Evolutionary conservation across 2,329 filamentous ascomycete genomes (phyloP).

Genomic region (Lasiodiplodia sp.): DNA sequence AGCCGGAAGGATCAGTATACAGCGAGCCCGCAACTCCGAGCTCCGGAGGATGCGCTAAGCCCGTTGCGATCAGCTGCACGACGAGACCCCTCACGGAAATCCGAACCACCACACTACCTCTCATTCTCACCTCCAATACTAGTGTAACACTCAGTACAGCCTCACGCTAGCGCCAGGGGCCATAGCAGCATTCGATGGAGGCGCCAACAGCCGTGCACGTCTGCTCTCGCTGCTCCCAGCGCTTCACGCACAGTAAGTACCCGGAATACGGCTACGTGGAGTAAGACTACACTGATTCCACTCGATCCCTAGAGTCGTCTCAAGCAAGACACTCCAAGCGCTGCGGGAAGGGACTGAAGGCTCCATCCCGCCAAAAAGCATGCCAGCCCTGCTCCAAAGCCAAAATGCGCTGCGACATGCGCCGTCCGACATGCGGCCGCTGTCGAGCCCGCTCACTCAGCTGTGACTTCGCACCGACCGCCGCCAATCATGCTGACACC

Average conservation of each 20-base stretch:
- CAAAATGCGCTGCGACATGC: slow-evolving; percentile 3
- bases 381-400: neutral
- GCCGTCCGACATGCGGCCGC: neutral
- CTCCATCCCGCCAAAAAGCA: neutral
- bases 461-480: neutral
- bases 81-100: neutral
- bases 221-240: neutral
- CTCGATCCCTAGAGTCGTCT: neutral
- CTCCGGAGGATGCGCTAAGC: neutral
- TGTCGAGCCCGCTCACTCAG: neutral
- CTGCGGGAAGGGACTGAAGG: neutral
- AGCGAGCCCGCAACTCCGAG: neutral
- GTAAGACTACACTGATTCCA: neutral
- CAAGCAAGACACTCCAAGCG: neutral
- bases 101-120: neutral
- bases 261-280: neutral
- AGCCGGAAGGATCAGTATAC: neutral
- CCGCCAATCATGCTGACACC: neutral
- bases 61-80: neutral
- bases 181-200: no score
- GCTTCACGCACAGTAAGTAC: neutral
- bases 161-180: no score
- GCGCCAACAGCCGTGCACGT: neutral
- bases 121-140: neutral
- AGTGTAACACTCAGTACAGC: neutral